Evolutionary conservation across 768 basidiomycete species (phyloP), one percentile per base, ranked within the genome.

Genomic region (Suillus bovinus): DNA sequence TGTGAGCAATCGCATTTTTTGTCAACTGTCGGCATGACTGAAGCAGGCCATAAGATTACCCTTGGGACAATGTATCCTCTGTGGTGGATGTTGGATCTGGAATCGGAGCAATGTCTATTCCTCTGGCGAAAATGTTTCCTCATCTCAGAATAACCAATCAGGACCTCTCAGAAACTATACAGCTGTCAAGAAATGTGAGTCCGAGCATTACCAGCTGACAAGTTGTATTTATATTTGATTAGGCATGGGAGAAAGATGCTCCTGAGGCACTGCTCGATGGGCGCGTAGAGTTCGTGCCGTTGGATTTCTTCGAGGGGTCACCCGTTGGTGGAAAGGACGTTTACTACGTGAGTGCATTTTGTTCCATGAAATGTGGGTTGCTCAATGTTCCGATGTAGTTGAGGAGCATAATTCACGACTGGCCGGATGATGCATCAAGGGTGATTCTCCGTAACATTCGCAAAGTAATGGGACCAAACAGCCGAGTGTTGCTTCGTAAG

Each of bases 401-500:
- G 36, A 68, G 72, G 24, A 67, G 67, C 52, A 70, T 74, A 39
- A 66, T 73, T 27, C 78, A 77, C 44, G 72, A 79, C 63, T 79
- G 76, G 78, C 74, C 76, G 7, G 70, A 77, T 24, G 68, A 67
- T 0, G 74, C 76, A 34, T 71, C 71, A 36, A 41, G 68, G n/a
- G 61, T 47, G 3, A 77, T 79, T 52, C 60, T 79, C 46, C 67
- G 60, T 34, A 74, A 71, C 49, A 57, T 78, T 4, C 63, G 66
- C 10, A 65, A 58, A 14, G 71, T 69, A 10, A 72, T 78, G 73
- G 65, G 31, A 13, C 69, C 73, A 0, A 44, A 68, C 16, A 76
- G 74, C 59, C 69, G 71, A 10, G 31, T 79, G 36, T 58, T 79
- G 5, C 71, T 79, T n/a, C 72, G 76, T 78, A 42, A 27, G 76